Evolutionary conservation across 2,329 filamentous ascomycete genomes (phyloP), one percentile per base, ranked within the genome.

Genomic region (Thelonectria blattea): DNA sequence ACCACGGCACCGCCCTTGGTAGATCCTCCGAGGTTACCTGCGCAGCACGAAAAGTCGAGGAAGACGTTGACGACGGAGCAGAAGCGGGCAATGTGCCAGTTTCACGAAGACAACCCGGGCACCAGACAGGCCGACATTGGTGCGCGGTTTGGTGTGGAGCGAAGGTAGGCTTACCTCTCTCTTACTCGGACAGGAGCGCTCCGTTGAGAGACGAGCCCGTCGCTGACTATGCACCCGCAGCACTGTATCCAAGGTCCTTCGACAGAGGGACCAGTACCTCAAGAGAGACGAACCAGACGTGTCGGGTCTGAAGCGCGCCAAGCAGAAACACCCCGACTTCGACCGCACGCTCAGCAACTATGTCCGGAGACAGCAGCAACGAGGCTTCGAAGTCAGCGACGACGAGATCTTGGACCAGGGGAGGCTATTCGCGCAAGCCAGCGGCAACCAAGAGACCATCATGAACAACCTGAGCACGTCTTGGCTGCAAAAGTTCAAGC

Each of bases 101-200:
- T 94, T 76, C 91, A 94, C 69, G 91, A 95, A 73, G 90, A 96
- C 64, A 89, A 98, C 73, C 95, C 94, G 20, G 89, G 87, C 50
- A 89, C 92, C 47, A 97, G 97, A 78, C 95, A 99, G 79, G 95
- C 93, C 17, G 94, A 98, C 73, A 99, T 99, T 78, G 95, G 95
- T 78, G 90, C 89, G 60, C 88, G 93, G 74, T 99, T 99, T 78
- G 94, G 93, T 37, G 95, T 99, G 53, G 95, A 99, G 80, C 83
- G 95, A 89, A 98, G 95, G 95, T 98, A 88, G 75, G 80, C 59
- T 20, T 43, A 6, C 11, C 18, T 20, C 17, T 20, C 8, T 22
- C 12, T 45, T 10, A 17, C 12, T 43, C 11, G 56, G 50, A 41
- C 32, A 20, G 47, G 7, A 56, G 49, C 11, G 34, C 24, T 24